Evolutionary conservation across 768 basidiomycete species (phyloP).

Genomic region (Tulasnella sp.): DNA sequence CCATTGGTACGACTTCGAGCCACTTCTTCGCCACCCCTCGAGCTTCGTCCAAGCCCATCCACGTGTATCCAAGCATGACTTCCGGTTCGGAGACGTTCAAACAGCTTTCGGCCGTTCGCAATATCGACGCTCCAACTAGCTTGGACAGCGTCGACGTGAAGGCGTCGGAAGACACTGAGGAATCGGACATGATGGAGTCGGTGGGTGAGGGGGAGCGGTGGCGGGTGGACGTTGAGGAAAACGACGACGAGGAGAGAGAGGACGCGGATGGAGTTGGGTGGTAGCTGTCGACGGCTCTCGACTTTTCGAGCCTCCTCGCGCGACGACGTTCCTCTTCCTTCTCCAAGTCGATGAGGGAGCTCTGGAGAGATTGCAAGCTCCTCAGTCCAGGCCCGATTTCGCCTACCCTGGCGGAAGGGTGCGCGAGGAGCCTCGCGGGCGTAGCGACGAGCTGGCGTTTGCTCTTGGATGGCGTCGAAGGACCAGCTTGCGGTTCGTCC

Average conservation of each 20-base stretch:
- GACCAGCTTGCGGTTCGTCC: not conserved
- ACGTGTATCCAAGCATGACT: not conserved
- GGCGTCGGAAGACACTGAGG: not conserved
- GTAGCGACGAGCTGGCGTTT: not conserved
- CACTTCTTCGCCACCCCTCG: not conserved
- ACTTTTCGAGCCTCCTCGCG: not conserved
- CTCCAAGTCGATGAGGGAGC: not conserved
- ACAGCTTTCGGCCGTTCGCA: not conserved
- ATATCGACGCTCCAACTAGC: not conserved
- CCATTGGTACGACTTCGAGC: not conserved
- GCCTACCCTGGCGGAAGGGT: not conserved
- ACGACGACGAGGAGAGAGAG: not conserved
- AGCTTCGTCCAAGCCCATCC: not conserved
- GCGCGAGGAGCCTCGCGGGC: not conserved
- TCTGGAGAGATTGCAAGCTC: not conserved
- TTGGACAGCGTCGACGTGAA: not conserved
- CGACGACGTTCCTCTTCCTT: not conserved
- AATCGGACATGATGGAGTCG: not conserved
- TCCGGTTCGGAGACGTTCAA: not conserved
- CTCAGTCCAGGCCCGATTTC: not conserved
- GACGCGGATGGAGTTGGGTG: not conserved
- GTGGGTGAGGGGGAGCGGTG: not conserved
- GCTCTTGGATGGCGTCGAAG: not conserved
- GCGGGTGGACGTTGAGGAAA: not conserved
- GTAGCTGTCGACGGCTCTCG: not conserved